phyloP scores from a whole-genome alignment of 2,329 filamentous ascomycete genomes.

The Periconia digitata region DNA sequence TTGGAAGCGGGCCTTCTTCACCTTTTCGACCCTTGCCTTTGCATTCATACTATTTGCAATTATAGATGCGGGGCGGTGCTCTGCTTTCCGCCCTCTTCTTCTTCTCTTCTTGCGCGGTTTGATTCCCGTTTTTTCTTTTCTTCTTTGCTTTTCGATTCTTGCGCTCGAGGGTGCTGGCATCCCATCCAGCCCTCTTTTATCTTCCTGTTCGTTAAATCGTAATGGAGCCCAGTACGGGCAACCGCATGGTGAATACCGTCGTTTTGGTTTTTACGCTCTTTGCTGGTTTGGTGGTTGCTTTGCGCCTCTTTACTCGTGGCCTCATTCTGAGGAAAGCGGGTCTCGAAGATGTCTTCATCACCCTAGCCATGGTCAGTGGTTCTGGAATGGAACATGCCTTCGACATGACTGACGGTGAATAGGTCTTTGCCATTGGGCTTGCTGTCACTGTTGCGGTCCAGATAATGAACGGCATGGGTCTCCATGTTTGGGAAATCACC shows the following conservation, averaged over 20 bases:
- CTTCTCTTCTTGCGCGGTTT: not conserved
- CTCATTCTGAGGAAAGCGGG: constrained; percentile 26
- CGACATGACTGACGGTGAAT: not conserved
- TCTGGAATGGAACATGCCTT: not conserved
- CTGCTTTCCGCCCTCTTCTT: not conserved
- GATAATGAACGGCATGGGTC: constrained; percentile 34
- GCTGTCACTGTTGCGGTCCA: constrained; percentile 30
- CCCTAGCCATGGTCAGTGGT: constrained; percentile 36
- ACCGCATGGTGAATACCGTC: constrained; percentile 30
- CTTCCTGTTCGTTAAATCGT: constrained; percentile 26
- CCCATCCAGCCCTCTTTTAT: constrained; percentile 2
- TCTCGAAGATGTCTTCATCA: constrained; percentile 33
- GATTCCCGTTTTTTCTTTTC: not conserved
- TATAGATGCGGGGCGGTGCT: too few relatives aligned
- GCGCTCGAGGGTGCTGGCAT: not conserved
- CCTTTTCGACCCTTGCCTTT: too few relatives aligned
- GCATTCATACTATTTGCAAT: too few relatives aligned
- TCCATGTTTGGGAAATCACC: constrained; percentile 19
- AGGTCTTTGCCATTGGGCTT: constrained; percentile 31
- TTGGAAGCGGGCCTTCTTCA: not conserved
- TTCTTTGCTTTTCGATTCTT: constrained; percentile 1
- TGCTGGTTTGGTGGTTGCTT: constrained; percentile 30
- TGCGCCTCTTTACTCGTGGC: constrained; percentile 34
- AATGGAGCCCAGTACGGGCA: not conserved
- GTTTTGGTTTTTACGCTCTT: constrained; percentile 35